Evolutionary conservation across 768 basidiomycete species (phyloP), one percentile per base, ranked within the genome.

Genomic region (Calocybe cyanea): DNA sequence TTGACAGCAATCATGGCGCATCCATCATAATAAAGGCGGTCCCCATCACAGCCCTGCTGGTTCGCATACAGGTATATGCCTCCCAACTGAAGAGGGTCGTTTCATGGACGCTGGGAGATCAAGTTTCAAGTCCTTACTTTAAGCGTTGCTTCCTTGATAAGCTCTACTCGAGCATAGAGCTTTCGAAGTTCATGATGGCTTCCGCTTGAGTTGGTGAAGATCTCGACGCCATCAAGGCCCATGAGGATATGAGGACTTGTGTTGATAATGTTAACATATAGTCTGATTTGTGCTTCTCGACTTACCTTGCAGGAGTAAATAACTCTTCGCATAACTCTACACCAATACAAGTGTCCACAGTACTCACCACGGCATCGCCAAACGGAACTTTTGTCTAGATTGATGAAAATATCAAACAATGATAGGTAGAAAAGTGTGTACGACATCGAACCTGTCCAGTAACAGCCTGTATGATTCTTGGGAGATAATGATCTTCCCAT

Each of bases 151-250:
- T 97, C 96, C 58, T 90, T 93, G 68, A 99, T 97, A 9, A 99
- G 73, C 50, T 99, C 93, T 1, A 98, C 80, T 6, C 96, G 82
- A 7, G 80, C 82, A 59, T 92, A 81, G 19, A 99, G 76, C 65
- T 99, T 99, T n/a, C 96, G 84, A 19, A 99, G 81, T 61, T 98
- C 96, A 58, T 99, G 96, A 61, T 99, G 96, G 63, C 92, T 95
- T 4, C 93, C 96, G 52, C 91, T 94, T 1, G 96, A 98, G 67
- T 99, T 99, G 7, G 95, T 97, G 62, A 98, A 97, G 40, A 99
- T 96, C 65, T 99, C 96, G 7, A 97, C 95, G 4, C 96, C 96
- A 58, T 99, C 95, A 7, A 99, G 78, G 6, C 95, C 96, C 96
- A 98, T 98, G 10, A 85, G 68, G 46, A 97, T 95, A 61, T 99